Percentiles rank a stretch among this genome's conserved stretches.
Conservation (phyloP, 495 filamentous ascomycete genomes). For the Thermothielavioides terrestris region DNA sequence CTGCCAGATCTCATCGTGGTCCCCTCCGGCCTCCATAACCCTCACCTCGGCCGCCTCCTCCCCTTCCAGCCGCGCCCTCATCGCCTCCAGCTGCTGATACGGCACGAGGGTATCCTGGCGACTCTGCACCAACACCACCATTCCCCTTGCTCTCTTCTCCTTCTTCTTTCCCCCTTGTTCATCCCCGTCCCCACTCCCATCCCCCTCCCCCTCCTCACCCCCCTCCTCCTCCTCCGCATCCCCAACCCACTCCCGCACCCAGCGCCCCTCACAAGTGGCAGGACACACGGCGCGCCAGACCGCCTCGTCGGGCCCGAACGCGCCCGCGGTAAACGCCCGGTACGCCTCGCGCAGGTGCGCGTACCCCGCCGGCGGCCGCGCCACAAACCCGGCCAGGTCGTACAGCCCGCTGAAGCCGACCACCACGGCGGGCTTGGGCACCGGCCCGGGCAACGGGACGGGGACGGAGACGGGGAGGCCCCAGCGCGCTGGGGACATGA, state of each 20-base stretch:
- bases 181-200: too few species aligned
- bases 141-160: conserved; percentile 16
- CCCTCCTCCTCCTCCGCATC: not conserved
- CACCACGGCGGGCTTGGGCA: conserved; percentile 18
- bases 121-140: conserved; percentile 27
- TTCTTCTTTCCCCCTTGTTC: too few species aligned
- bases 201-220: conserved; percentile 15
- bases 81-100: conserved; percentile 19
- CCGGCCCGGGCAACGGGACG: not conserved
- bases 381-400: conserved; percentile 46
- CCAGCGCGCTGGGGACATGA: conserved; percentile 38
- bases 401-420: conserved; percentile 56
- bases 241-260: conserved; percentile 16
- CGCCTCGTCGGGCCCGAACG: conserved; percentile 51
- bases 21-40: conserved; percentile 13
- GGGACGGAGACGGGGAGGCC: not conserved
- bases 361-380: conserved; percentile 16
- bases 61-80: conserved; percentile 16
- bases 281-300: conserved; percentile 50
- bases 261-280: conserved; percentile 12
- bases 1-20: conserved; percentile 22
- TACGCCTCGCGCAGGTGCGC: conserved; percentile 47
- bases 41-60: conserved; percentile 4
- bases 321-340: conserved; percentile 48
- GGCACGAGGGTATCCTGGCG: conserved; percentile 29